Evolutionary conservation across 441 rosid species (phyloP), one percentile per base, ranked within the genome.

Genomic region (Eutrema salsugineum): DNA sequence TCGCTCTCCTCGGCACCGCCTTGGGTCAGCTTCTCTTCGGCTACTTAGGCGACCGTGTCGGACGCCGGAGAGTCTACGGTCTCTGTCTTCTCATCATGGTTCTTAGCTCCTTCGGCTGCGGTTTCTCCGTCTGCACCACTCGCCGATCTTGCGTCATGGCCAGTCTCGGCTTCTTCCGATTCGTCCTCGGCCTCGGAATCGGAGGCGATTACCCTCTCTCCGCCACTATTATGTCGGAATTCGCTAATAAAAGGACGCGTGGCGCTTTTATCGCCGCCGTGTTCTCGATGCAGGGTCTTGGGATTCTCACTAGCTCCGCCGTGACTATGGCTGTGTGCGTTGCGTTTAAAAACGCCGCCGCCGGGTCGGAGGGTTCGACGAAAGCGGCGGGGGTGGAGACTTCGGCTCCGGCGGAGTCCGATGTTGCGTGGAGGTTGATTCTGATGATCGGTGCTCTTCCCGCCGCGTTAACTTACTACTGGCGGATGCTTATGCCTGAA

Each of bases 401-500:
- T 73, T 30, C 40, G 47, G 77, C 67, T 39, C 89, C 87, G 16
- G 35, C 59, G 19, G 88, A 63, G 12, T 82, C 90, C 0, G 96
- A 90, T 62, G 15, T 87, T 30, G 84, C 91, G 0, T 90, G 55
- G 80, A 82, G 82, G 73, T 48, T 58, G 51, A 85, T 79, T 71
- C 89, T 91, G 5, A 83, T 89, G 91, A 71, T 85, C 17, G 97
- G 95, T 20, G 95, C 93, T 30, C 57, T 89, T 22, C 97, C 91
- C 0, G 97, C 97, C 12, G 87, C 75, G 5, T 77, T 87, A 2
- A 91, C 97, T 15, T 89, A 80, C 60, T 91, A 87, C 58, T 91
- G 91, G 88, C 75, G 95, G 51, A 80, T 85, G 87, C 88, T 89
- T 60, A 87, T 91, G 91, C 97, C 93, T n/a, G 95, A 91, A 71